These are phyloP conservation scores for Penicillium maclennaniae DNA, from an alignment of 495 filamentous ascomycete genomes.

Conservation along the genomic window DNA sequence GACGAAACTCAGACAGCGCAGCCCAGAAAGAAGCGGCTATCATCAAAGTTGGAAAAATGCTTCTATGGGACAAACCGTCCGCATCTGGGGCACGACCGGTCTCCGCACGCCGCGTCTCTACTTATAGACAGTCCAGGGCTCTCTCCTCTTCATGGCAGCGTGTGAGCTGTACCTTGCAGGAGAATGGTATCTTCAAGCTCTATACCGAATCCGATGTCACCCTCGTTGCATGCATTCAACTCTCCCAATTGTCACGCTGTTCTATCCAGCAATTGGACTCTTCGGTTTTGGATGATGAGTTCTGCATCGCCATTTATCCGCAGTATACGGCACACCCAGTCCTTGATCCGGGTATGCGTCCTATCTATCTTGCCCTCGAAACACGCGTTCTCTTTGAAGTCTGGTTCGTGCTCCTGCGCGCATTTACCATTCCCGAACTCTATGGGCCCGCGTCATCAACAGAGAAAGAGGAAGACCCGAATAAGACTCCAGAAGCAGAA, in stretches of 20 bases:
- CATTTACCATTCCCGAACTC: slow-evolving; percentile 90
- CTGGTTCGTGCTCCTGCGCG: slow-evolving; percentile 90
- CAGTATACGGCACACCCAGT: slow-evolving; percentile 69
- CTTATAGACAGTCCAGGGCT: slow-evolving; percentile 53
- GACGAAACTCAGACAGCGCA: slow-evolving; percentile 60
- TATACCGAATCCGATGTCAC: slow-evolving; percentile 77
- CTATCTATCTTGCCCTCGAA: slow-evolving; percentile 78
- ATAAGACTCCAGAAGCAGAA: slow-evolving; percentile 24
- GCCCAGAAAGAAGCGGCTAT: slow-evolving; percentile 75
- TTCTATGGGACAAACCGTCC: slow-evolving; percentile 71
- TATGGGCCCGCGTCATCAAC: slow-evolving; percentile 57
- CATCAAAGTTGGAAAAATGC: slow-evolving; percentile 95
- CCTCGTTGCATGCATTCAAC: slow-evolving; percentile 74
- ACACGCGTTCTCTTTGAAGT: slow-evolving; percentile 88
- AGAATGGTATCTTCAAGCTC: slow-evolving; percentile 92
- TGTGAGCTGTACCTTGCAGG: slow-evolving; percentile 89
- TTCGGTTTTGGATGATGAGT: slow-evolving; percentile 91
- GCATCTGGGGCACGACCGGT: slow-evolving; percentile 39
- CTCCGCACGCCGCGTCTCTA: slow-evolving; percentile 43
- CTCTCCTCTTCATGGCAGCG: slow-evolving; percentile 68
- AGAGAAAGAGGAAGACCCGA: slow-evolving; percentile 20
- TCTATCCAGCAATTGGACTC: slow-evolving; percentile 84
- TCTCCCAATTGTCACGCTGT: slow-evolving; percentile 85
- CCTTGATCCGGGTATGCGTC: slow-evolving; percentile 41
- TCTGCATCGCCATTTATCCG: slow-evolving; percentile 87